Base-by-base conservation (phyloP, 164 flowering plant species). In the Berberis thunbergii region DNA sequence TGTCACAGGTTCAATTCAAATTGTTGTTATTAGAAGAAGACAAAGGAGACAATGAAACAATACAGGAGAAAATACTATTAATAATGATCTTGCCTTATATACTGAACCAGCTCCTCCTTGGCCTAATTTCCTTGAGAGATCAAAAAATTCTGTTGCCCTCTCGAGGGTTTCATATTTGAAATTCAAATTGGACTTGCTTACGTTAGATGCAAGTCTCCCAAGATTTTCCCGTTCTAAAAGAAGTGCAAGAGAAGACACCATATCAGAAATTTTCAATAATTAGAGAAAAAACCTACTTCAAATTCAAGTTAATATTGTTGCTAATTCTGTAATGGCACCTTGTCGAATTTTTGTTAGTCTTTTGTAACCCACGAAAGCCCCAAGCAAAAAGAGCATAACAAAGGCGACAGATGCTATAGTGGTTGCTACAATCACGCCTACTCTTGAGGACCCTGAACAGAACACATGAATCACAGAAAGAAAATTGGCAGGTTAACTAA, bases 51-150 rank as follows among this genome's bases (percentile, higher is more conserved):
- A 59, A 78, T 6, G 7, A 4, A n/a, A 12, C n/a, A 0, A 43
- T 3, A 77, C 11, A 9, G 43, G 2, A 39, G 5, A 8, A 40
- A 2, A 45, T n/a, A 12, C 26, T 26, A 26, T 26, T 26, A 26
- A 26, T 26, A 63, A 8, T 45, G 45, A 7, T 26, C 62, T 57
- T 39, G 41, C 87, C 70, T 64, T 67, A 49, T 57, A 72, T 45
- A 72, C 94, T 54, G 92, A 81, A 64, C 95, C 95, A 57, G 84
- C 80, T 68, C 87, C 97, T 66, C 97, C 95, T 70, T 89, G 87
- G 54, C 97, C 97, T 68, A 89, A 7, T 71, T 84, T 89, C 65
- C 69, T 79, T 6, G 82, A 77, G 13, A 64, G 60, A 61, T 72
- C 71, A 61, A 89, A 89, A 49, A 73, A 84, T 53, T 86, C 74